A percentile compares a stretch with the other conserved stretches of the same genome.
phyloP scores from a whole-genome alignment of 805 yeast species.

The Hanseniaspora nectarophila region DNA sequence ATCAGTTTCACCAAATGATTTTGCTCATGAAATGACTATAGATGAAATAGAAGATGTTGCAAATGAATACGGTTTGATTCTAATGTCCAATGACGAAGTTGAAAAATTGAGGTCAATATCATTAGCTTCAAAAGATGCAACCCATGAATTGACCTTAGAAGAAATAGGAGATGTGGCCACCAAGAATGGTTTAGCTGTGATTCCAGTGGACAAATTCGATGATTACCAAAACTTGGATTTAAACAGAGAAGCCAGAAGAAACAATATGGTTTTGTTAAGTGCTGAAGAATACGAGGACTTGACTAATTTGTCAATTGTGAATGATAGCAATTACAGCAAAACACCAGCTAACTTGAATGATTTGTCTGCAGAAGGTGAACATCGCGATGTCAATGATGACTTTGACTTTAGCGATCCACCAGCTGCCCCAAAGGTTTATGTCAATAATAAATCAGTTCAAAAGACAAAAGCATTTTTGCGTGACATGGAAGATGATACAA shows the following conservation, averaged over 20 bases:
- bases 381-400: neutral
- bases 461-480: neutral
- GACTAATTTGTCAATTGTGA: neutral
- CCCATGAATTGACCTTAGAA: constrained; percentile 13
- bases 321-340: neutral
- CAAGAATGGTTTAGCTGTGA: constrained; percentile 6
- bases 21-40: constrained; percentile 15
- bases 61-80: too few relatives aligned
- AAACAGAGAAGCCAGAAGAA: constrained; percentile 1
- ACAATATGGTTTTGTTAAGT: neutral
- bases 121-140: constrained; percentile 4
- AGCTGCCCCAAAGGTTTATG: neutral
- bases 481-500: neutral
- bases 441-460: neutral
- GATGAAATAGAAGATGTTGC: too few relatives aligned
- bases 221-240: constrained; percentile 5
- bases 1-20: neutral
- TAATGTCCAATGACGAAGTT: too few relatives aligned
- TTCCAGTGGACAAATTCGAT: constrained; percentile 14
- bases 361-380: neutral
- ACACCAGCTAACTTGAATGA: constrained; percentile 3
- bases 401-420: constrained; percentile 13
- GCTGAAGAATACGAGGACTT: neutral
- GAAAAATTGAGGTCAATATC: too few relatives aligned
- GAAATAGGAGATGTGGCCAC: neutral